Evolutionary conservation across 257 asterid genomes (phyloP).

Genomic region (Paulownia fortunei): DNA sequence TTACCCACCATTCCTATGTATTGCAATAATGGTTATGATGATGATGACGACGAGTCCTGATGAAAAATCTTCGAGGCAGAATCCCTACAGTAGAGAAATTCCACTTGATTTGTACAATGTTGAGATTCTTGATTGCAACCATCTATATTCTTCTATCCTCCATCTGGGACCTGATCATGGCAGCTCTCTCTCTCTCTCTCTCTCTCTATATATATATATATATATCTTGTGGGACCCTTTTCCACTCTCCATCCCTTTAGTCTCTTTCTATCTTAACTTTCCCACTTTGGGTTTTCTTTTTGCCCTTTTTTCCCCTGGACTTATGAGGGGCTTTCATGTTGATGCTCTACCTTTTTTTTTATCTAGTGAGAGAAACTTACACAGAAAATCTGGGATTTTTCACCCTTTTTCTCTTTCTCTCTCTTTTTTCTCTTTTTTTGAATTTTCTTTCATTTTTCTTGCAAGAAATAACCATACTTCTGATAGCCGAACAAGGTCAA

Average conservation of each 20-base stretch:
- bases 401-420: not conserved
- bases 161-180: conserved; percentile 32
- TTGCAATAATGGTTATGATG: conserved; percentile 30
- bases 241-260: conserved; percentile 29
- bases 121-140: conserved; percentile 51
- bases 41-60: conserved; percentile 18
- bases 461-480: conserved; percentile 10
- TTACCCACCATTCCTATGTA: conserved; percentile 12
- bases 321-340: conserved; percentile 16
- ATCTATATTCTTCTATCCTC: conserved; percentile 39
- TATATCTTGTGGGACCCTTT: conserved; percentile 32
- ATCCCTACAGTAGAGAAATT: conserved; percentile 50
- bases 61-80: conserved; percentile 40
- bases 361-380: conserved; percentile 25
- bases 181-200: conserved; percentile 19
- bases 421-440: not conserved
- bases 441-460: conserved; percentile 4
- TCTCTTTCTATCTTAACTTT: conserved; percentile 47
- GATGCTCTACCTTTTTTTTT: conserved; percentile 8
- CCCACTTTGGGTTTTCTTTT: conserved; percentile 24
- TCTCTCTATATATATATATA: not conserved
- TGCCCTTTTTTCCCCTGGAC: conserved; percentile 24
- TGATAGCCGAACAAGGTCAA: conserved; percentile 47
- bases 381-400: conserved; percentile 67
- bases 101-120: conserved; percentile 42